A percentile compares a stretch with the other conserved stretches of the same genome.
Evolutionary conservation across 768 basidiomycete genomes (phyloP).

Genomic region (Tricholomella constricta): DNA sequence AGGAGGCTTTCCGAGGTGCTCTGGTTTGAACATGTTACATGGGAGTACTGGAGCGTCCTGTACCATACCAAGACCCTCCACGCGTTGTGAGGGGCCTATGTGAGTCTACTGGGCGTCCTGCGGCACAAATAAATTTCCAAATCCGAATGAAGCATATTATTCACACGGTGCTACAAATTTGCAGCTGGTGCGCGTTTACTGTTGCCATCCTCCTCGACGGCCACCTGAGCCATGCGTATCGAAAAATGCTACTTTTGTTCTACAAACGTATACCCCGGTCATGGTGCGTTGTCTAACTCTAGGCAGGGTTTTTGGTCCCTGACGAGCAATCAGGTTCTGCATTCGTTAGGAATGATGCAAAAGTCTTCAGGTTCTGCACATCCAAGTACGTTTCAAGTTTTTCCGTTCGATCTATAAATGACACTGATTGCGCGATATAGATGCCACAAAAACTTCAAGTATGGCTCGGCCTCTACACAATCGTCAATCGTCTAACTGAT

Average conservation of each 20-base stretch:
- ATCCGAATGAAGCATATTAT: background rate
- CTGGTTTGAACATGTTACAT: too few species aligned
- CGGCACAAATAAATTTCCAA: too few species aligned
- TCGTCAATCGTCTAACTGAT: constrained; percentile 3
- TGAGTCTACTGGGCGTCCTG: too few species aligned
- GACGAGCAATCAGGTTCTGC: constrained; percentile 62
- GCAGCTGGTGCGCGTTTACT: background rate
- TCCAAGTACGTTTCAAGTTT: constrained; percentile 68
- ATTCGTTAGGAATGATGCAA: constrained; percentile 97
- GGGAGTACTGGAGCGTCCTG: too few species aligned
- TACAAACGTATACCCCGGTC: constrained; percentile 94
- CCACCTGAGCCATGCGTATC: constrained; percentile 67
- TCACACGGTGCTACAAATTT: constrained; percentile 16
- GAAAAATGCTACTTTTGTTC: constrained; percentile 99
- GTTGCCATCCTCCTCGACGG: background rate
- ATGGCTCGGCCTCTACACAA: constrained; percentile 21
- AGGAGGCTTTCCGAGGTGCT: too few species aligned
- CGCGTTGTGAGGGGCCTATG: too few species aligned
- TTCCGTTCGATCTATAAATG: background rate
- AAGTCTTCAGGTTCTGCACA: constrained; percentile 97
- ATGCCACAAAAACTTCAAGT: constrained; percentile 99
- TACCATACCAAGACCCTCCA: too few species aligned
- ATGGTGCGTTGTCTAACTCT: constrained; percentile 53
- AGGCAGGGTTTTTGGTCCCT: background rate
- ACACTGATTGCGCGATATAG: constrained; percentile 25